Percentiles rank a stretch among this genome's conserved stretches.
These are phyloP conservation scores for Papiliotrema terrestris DNA, from an alignment of 1,284 basidiomycete genomes.

Conservation along the genomic window DNA sequence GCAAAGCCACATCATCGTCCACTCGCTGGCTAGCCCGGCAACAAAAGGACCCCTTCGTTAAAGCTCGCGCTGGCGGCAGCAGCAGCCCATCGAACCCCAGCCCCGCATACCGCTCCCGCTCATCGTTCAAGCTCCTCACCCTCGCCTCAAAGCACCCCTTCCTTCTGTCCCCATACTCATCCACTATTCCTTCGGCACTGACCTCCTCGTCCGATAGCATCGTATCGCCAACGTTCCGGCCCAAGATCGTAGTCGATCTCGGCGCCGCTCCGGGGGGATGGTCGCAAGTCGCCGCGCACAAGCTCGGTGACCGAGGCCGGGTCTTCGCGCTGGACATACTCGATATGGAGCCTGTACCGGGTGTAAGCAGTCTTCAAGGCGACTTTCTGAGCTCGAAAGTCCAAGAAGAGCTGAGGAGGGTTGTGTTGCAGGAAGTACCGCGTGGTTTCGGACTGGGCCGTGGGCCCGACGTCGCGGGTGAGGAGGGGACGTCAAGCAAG, in stretches of 20 bases:
- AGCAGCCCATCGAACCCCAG: background rate
- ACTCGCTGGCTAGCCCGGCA: constrained; percentile 47
- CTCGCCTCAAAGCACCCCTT: constrained; percentile 34
- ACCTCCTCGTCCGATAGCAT: background rate
- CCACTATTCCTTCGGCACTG: too few relatives aligned
- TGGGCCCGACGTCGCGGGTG: background rate
- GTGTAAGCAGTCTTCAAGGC: constrained; percentile 65
- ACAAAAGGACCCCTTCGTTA: constrained; percentile 43
- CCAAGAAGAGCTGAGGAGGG: constrained; percentile 49
- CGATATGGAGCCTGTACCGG: constrained; percentile 62
- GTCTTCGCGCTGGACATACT: constrained; percentile 73
- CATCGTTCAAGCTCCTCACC: constrained; percentile 71
- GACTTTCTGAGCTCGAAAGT: constrained; percentile 69
- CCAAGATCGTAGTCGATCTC: constrained; percentile 65
- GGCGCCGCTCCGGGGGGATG: constrained; percentile 85
- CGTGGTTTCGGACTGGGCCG: background rate
- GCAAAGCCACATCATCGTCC: constrained; percentile 27
- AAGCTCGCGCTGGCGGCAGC: constrained; percentile 9
- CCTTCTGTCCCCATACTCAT: constrained; percentile 51
- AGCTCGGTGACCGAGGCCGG: constrained; percentile 35
- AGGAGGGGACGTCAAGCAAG: background rate
- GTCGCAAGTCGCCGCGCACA: constrained; percentile 68
- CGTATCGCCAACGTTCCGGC: background rate
- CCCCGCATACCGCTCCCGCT: constrained; percentile 63
- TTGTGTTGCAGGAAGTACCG: background rate